Evolutionary conservation across 306 rosid genomes (phyloP), one percentile per base, ranked within the genome.

Genomic region (Ormosia semicastrata): DNA sequence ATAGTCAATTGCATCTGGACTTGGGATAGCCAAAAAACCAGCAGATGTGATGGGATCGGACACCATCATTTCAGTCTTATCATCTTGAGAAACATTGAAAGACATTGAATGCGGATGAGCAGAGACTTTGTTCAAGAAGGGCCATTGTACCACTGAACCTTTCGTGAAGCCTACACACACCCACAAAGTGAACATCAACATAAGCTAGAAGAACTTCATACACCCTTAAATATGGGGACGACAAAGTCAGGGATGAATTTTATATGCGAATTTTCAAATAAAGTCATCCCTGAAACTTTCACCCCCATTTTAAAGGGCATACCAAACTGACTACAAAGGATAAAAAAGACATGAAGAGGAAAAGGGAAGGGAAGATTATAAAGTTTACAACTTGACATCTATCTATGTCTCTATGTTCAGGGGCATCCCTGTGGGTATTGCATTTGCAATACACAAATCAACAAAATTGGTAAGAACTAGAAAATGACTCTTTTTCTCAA

Each of bases 71-170:
- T 78, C 72, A 15, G 84, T 75, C 88, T 82, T 85, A 7, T 88
- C 93, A 49, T 89, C 92, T 75, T 77, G 88, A 75, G 87, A 86
- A 87, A 53, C 60, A 73, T 75, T 87, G 84, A 86, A 87, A 60
- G 91, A 66, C 88, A 87, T 83, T 82, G 84, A 87, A 68, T 79
- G 92, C 14, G 97, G 90, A 68, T 85, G 58, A 78, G 85, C 82
- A 81, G 92, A 77, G 73, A 78, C 88, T 89, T 87, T 83, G 84
- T 81, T 90, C 10, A 81, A 77, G 82, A 88, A 90, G 18, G 89
- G 91, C 97, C 94, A 88, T 30, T 85, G 93, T 40, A 72, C 80
- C 74, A 80, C 86, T 14, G 84, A 82, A 71, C 81, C 82, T 43
- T 73, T 87, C 3, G 58, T 14, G 43, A 50, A 82, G 5, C 90